Percentiles rank a stretch among this genome's conserved stretches.
Evolutionary conservation across 371 early-diverging fungal species (phyloP).

Genomic region (Choanephora cucurbitarum): DNA sequence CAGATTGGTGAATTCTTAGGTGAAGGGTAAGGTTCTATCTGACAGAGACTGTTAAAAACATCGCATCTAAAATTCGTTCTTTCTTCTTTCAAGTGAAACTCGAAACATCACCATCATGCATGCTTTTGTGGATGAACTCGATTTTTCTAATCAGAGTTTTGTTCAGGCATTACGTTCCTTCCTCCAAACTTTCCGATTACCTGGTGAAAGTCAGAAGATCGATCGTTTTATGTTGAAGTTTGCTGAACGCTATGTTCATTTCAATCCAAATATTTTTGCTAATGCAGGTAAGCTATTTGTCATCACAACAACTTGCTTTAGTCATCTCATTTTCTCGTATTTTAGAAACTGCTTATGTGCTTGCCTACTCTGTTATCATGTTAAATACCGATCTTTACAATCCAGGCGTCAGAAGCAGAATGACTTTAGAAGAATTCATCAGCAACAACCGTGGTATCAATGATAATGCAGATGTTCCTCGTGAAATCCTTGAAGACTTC

Average conservation of each 20-base stretch:
- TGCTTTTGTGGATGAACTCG: conserved; percentile 90
- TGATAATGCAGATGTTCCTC: conserved; percentile 79
- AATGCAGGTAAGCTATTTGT: conserved; percentile 57
- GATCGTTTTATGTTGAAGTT: conserved; percentile 98
- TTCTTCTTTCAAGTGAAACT: not conserved
- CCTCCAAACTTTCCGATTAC: conserved; percentile 92
- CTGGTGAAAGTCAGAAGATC: conserved; percentile 98
- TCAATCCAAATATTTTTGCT: conserved; percentile 73
- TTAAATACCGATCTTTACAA: conserved; percentile 97
- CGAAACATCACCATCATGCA: conserved; percentile 91
- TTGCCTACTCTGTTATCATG: conserved; percentile 94
- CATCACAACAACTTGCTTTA: too few species aligned
- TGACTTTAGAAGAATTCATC: conserved; percentile 92
- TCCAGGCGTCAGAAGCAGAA: conserved; percentile 87
- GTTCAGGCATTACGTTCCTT: conserved; percentile 88
- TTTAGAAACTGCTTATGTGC: conserved; percentile 86
- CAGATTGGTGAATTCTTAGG: conserved; percentile 95
- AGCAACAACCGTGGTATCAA: conserved; percentile 94
- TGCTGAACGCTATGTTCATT: conserved; percentile 87
- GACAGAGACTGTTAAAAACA: not conserved
- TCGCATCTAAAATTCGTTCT: too few species aligned
- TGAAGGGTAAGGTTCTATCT: conserved; percentile 60
- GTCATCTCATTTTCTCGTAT: too few species aligned
- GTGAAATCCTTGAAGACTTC: conserved; percentile 66
- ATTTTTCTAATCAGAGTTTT: conserved; percentile 77